Conservation (phyloP, 176 grass and related monocot species). For the Oryza longistaminata region DNA sequence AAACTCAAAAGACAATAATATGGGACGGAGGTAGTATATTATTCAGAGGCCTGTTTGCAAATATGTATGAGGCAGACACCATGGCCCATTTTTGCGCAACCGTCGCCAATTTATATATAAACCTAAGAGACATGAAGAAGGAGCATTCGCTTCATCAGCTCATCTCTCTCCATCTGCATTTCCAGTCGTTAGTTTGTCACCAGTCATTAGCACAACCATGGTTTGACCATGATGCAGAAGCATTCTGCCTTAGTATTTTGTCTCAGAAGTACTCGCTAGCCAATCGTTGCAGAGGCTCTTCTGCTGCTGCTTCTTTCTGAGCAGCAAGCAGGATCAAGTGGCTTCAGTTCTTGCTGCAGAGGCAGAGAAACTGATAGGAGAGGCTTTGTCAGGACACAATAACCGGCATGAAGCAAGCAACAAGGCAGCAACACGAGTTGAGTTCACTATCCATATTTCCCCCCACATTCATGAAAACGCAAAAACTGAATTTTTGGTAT, state of each 20-base stretch:
- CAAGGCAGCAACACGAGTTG: slow-evolving; percentile 27
- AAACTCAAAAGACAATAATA: too few relatives aligned
- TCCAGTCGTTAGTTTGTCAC: background rate
- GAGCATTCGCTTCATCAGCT: background rate
- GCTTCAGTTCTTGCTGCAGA: slow-evolving; percentile 29
- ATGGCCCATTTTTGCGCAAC: background rate
- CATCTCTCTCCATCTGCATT: background rate
- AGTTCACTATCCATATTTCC: background rate
- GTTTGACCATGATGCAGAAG: slow-evolving; percentile 40
- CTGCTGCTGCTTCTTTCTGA: background rate
- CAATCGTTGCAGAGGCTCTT: background rate
- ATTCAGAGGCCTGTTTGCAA: background rate
- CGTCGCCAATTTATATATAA: slow-evolving; percentile 28
- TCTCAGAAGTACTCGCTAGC: slow-evolving; percentile 4
- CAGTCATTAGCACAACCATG: background rate
- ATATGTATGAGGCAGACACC: background rate
- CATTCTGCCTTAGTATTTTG: background rate
- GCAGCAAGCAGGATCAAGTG: background rate
- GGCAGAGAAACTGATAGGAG: slow-evolving; percentile 33
- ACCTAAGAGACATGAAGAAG: background rate
- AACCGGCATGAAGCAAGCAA: slow-evolving; percentile 22
- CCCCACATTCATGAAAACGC: background rate
- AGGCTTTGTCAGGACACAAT: background rate
- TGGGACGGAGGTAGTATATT: too few relatives aligned
- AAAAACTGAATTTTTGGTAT: background rate